Percentiles rank a stretch among this genome's conserved stretches.
Evolutionary conservation across 345 rosid species (phyloP).

Genomic region (Heritiera littoralis): DNA sequence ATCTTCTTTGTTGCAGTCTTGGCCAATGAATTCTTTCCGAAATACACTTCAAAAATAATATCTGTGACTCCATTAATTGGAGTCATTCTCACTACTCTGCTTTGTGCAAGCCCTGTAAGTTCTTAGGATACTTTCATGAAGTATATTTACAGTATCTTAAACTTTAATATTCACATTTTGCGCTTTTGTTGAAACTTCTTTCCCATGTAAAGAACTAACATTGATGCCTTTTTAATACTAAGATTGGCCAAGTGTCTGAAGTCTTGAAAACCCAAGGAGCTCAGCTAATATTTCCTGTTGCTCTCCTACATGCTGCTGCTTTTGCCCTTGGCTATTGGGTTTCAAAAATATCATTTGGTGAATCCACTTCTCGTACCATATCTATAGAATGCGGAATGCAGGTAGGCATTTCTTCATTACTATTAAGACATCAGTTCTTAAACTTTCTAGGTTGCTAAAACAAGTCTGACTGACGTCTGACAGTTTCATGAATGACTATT

Average conservation of each 20-base stretch:
- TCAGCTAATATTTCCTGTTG: conserved; percentile 84
- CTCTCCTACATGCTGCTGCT: conserved; percentile 76
- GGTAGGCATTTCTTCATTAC: conserved; percentile 37
- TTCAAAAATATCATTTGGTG: conserved; percentile 83
- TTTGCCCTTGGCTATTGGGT: conserved; percentile 87
- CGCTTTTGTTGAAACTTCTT: conserved; percentile 11
- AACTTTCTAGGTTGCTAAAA: not conserved
- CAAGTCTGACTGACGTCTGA: not conserved
- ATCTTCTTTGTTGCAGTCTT: conserved; percentile 56
- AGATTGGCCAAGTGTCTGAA: conserved; percentile 89
- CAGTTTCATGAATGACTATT: not conserved
- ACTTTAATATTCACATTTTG: conserved; percentile 10
- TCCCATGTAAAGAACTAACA: conserved; percentile 12
- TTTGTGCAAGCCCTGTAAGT: conserved; percentile 98
- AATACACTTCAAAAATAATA: conserved; percentile 77
- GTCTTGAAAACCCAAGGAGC: conserved; percentile 90
- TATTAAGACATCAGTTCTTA: not conserved
- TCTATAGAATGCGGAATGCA: conserved; percentile 98
- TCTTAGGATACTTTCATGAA: not conserved
- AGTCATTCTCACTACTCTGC: conserved; percentile 87
- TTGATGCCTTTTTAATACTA: conserved; percentile 14
- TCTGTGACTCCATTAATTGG: conserved; percentile 88
- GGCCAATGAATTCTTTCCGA: conserved; percentile 83
- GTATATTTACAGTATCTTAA: not conserved
- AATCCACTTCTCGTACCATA: conserved; percentile 95